A percentile compares a stretch with the other conserved stretches of the same genome.
Evolutionary conservation across 176 grass and related monocot genomes (phyloP).

Genomic region (Cenchrus fungigraminus): DNA sequence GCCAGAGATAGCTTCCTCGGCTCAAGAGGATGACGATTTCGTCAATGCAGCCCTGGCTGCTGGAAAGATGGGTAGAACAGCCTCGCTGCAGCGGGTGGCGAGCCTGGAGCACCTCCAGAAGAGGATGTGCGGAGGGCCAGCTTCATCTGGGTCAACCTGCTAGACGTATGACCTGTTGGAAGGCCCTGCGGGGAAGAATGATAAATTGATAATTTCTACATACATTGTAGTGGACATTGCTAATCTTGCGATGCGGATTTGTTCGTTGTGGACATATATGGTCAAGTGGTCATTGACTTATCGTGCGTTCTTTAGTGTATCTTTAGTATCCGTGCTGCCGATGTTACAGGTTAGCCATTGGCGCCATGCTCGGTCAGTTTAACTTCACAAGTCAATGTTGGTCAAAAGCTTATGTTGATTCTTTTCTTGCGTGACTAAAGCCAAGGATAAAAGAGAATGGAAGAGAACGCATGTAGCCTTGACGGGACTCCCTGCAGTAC

Average conservation of each 20-base stretch:
- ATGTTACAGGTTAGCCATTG: not conserved
- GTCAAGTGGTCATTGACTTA: constrained; percentile 15
- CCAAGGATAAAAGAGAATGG: too few species aligned
- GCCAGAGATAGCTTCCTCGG: constrained; percentile 37
- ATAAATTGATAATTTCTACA: constrained; percentile 25
- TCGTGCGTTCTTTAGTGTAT: constrained; percentile 21
- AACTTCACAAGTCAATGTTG: too few species aligned
- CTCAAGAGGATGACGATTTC: constrained; percentile 43
- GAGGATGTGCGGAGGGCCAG: constrained; percentile 59
- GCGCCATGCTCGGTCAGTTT: not conserved
- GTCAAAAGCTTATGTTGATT: too few species aligned
- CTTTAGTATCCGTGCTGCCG: not conserved
- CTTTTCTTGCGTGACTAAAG: too few species aligned
- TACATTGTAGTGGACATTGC: constrained; percentile 26
- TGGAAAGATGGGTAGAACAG: constrained; percentile 49
- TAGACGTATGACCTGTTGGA: constrained; percentile 15
- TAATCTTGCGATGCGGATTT: constrained; percentile 30
- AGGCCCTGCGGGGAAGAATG: constrained; percentile 27
- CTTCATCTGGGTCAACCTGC: constrained; percentile 51
- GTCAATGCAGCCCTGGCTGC: constrained; percentile 20
- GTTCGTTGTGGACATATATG: constrained; percentile 12
- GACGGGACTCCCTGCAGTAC: too few species aligned
- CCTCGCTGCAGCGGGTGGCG: constrained; percentile 61
- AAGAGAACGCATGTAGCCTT: not conserved
- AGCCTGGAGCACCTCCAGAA: constrained; percentile 88